phyloP scores from a whole-genome alignment of 2,329 filamentous ascomycete species.

The Cordyceps tenuipes region DNA sequence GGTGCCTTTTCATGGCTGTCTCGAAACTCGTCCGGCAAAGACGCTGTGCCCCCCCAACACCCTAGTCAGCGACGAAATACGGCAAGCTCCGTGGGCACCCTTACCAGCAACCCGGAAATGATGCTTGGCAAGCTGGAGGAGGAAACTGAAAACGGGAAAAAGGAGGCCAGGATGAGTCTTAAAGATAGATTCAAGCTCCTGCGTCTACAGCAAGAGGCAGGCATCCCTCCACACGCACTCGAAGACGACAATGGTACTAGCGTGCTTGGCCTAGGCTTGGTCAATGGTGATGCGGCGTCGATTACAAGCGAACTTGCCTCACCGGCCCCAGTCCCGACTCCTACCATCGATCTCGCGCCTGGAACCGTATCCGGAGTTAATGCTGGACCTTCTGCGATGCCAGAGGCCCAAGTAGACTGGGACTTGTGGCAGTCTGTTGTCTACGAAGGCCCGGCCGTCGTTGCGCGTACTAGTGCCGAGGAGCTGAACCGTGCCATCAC shows the following conservation, averaged over 20 bases:
- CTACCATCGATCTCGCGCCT: conserved; percentile 66
- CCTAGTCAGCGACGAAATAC: conserved; percentile 57
- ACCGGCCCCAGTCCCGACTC: conserved; percentile 42
- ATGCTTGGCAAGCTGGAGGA: conserved; percentile 71
- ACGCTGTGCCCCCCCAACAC: conserved; percentile 40
- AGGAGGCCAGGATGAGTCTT: conserved; percentile 52
- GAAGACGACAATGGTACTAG: conserved; percentile 40
- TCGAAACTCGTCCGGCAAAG: conserved; percentile 53
- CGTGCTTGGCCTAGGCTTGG: conserved; percentile 16
- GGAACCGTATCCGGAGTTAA: conserved; percentile 79
- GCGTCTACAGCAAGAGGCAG: conserved; percentile 64
- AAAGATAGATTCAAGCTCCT: conserved; percentile 73
- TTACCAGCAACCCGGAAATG: conserved; percentile 74
- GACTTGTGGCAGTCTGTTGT: conserved; percentile 96
- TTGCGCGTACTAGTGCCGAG: conserved; percentile 78
- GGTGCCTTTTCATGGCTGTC: conserved; percentile 85
- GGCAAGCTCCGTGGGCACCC: conserved; percentile 67
- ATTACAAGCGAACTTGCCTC: conserved; percentile 25
- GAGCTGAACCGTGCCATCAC: conserved; percentile 88
- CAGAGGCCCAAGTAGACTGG: conserved; percentile 84
- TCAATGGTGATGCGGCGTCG: conserved; percentile 19
- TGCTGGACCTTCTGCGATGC: conserved; percentile 61
- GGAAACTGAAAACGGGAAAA: conserved; percentile 43
- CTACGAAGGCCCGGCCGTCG: conserved; percentile 83
- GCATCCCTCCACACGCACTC: conserved; percentile 41